A percentile compares a stretch with the other conserved stretches of the same genome.
These are phyloP conservation scores for Talaromyces liani DNA, from an alignment of 495 filamentous ascomycete genomes.

Conservation along the genomic window DNA sequence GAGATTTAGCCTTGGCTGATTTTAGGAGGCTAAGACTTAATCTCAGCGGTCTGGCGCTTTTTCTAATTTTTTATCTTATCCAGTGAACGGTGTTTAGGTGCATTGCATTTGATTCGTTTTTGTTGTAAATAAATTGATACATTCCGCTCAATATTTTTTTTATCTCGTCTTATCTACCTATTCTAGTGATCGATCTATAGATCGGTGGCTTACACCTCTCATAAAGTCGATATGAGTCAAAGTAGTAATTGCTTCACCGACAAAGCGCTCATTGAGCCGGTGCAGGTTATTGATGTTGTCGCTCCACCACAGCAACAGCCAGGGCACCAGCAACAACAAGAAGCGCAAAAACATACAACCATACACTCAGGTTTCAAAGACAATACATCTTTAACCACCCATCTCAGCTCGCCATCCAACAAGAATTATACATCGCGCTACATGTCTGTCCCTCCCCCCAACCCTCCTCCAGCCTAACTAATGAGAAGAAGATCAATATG, in stretches of 20 bases:
- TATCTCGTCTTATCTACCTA: not conserved
- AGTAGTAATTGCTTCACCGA: not conserved
- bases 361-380: not conserved
- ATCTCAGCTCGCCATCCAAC: slow-evolving; percentile 7
- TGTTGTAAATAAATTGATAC: not conserved
- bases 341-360: not conserved
- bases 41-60: not conserved
- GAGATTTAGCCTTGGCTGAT: slow-evolving; percentile 3
- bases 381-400: not conserved
- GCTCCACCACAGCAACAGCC: not conserved
- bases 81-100: not conserved
- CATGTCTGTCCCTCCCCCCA: slow-evolving; percentile 19
- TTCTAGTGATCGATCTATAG: not conserved
- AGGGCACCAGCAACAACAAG: not conserved
- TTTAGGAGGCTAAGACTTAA: not conserved
- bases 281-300: slow-evolving; percentile 3
- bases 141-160: too few relatives aligned
- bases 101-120: not conserved
- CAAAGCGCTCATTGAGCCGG: not conserved
- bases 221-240: not conserved
- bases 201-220: not conserved
- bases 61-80: not conserved
- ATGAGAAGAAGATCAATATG: slow-evolving; percentile 30
- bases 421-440: slow-evolving; percentile 18
- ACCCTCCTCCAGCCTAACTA: slow-evolving; percentile 1